A percentile compares a stretch with the other conserved stretches of the same genome.
These are phyloP conservation scores for Cucurbita ficifolia DNA, from an alignment of 306 rosid species.

Conservation along the genomic window DNA sequence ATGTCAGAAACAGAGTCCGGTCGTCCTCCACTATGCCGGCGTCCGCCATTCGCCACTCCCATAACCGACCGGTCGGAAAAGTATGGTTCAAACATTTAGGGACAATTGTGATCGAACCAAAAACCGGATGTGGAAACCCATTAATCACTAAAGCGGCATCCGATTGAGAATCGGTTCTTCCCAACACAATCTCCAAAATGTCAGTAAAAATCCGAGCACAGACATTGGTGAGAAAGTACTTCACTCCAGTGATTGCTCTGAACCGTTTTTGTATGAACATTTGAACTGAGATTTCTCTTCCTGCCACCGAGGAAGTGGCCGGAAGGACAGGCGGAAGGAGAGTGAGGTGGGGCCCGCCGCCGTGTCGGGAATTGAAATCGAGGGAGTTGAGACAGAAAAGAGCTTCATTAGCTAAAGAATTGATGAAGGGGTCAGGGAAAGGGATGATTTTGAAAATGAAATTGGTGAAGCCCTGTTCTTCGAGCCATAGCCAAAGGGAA, in stretches of 20 bases:
- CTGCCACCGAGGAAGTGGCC: slow-evolving; percentile 17
- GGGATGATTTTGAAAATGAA: slow-evolving; percentile 8
- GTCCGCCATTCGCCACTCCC: slow-evolving; percentile 11
- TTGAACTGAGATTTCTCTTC: slow-evolving; percentile 20
- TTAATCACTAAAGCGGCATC: slow-evolving; percentile 11
- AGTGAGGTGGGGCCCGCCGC: background rate
- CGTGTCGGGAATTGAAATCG: background rate
- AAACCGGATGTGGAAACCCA: slow-evolving; percentile 40
- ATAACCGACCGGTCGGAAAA: slow-evolving; percentile 10
- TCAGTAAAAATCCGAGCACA: slow-evolving; percentile 37
- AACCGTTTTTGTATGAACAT: slow-evolving; percentile 16
- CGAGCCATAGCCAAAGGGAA: slow-evolving; percentile 53
- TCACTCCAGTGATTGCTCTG: slow-evolving; percentile 26
- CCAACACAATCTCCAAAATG: slow-evolving; percentile 20
- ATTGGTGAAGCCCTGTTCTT: slow-evolving; percentile 14
- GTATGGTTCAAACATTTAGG: slow-evolving; percentile 3
- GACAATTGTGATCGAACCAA: slow-evolving; percentile 24
- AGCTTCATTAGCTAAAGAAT: slow-evolving; percentile 27
- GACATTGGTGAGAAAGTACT: slow-evolving; percentile 17
- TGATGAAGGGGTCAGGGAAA: slow-evolving; percentile 4
- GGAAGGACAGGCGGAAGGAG: slow-evolving; percentile 12
- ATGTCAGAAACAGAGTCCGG: slow-evolving; percentile 49
- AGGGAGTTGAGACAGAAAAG: slow-evolving; percentile 22
- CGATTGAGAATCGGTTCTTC: background rate
- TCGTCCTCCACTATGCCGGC: slow-evolving; percentile 19